Percentiles rank a stretch among this genome's conserved stretches.
These are phyloP conservation scores for Aureobasidium zeae DNA, from an alignment of 2,329 filamentous ascomycete species.

Conservation along the genomic window DNA sequence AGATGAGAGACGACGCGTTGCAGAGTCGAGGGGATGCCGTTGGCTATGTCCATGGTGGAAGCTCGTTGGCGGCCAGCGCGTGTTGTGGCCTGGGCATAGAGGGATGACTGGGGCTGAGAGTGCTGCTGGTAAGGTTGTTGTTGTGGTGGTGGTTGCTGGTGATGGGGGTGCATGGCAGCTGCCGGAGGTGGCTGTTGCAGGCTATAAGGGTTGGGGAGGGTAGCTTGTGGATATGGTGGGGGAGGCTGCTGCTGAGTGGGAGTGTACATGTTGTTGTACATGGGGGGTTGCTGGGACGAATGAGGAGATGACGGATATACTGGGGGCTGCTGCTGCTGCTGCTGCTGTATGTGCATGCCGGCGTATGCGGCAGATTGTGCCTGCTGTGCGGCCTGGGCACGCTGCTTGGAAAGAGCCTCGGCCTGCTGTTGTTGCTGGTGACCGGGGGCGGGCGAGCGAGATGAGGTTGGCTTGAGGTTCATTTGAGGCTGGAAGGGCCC, in stretches of 20 bases:
- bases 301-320: slow-evolving; percentile 35
- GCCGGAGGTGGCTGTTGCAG: slow-evolving; percentile 44
- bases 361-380: slow-evolving; percentile 42
- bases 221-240: slow-evolving; percentile 59
- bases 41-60: slow-evolving; percentile 79
- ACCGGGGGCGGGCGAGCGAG: slow-evolving; percentile 80
- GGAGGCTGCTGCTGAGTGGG: slow-evolving; percentile 52
- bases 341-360: slow-evolving; percentile 47
- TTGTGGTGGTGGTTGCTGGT: slow-evolving; percentile 29
- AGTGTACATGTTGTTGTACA: slow-evolving; percentile 67
- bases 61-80: slow-evolving; percentile 77
- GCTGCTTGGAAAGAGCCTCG: slow-evolving; percentile 86
- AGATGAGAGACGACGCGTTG: slow-evolving; percentile 93
- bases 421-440: slow-evolving; percentile 95
- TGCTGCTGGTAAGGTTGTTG: slow-evolving; percentile 27
- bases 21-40: slow-evolving; percentile 79
- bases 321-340: no score
- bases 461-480: slow-evolving; percentile 85
- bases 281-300: slow-evolving; percentile 27
- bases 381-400: slow-evolving; percentile 52
- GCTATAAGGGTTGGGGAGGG: slow-evolving; percentile 48
- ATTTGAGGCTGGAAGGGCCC: slow-evolving; percentile 94
- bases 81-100: slow-evolving; percentile 66
- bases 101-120: slow-evolving; percentile 50
- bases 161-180: slow-evolving; percentile 28